phyloP scores from a whole-genome alignment of 2,329 filamentous ascomycete species.

The Fusarium longipes region DNA sequence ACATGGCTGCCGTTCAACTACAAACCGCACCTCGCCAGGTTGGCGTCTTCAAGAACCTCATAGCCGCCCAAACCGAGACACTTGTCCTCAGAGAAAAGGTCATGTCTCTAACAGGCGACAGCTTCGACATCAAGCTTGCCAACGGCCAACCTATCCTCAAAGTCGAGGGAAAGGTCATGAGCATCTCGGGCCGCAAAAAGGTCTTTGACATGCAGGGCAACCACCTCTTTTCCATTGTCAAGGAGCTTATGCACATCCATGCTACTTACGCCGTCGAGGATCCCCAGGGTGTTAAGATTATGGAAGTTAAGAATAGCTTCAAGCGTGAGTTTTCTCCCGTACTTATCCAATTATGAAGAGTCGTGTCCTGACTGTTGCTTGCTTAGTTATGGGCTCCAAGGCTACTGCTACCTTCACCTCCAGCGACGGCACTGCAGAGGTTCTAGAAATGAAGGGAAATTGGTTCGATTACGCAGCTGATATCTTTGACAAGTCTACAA shows the following conservation, averaged over 20 bases:
- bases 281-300: slow-evolving; percentile 58
- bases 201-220: slow-evolving; percentile 64
- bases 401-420: slow-evolving; percentile 69
- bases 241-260: slow-evolving; percentile 63
- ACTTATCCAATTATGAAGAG: no score
- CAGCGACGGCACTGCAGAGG: slow-evolving; percentile 54
- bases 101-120: slow-evolving; percentile 70
- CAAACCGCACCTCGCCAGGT: slow-evolving; percentile 49
- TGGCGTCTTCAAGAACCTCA: slow-evolving; percentile 55
- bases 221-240: slow-evolving; percentile 68
- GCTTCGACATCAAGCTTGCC: slow-evolving; percentile 69
- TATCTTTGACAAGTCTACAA: slow-evolving; percentile 64
- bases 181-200: slow-evolving; percentile 65
- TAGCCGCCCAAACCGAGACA: slow-evolving; percentile 57
- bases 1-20: slow-evolving; percentile 42
- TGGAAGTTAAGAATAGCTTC: slow-evolving; percentile 67
- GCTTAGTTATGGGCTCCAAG: slow-evolving; percentile 63
- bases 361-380: slow-evolving; percentile 2
- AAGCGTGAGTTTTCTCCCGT: slow-evolving; percentile 55
- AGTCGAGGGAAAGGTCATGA: slow-evolving; percentile 66
- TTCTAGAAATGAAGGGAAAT: slow-evolving; percentile 69
- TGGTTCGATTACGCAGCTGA: slow-evolving; percentile 68
- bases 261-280: slow-evolving; percentile 63
- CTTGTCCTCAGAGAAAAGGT: slow-evolving; percentile 71
- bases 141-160: slow-evolving; percentile 65